Base-by-base conservation (phyloP, 2,329 filamentous ascomycete genomes). In the Epichloe baconii region DNA sequence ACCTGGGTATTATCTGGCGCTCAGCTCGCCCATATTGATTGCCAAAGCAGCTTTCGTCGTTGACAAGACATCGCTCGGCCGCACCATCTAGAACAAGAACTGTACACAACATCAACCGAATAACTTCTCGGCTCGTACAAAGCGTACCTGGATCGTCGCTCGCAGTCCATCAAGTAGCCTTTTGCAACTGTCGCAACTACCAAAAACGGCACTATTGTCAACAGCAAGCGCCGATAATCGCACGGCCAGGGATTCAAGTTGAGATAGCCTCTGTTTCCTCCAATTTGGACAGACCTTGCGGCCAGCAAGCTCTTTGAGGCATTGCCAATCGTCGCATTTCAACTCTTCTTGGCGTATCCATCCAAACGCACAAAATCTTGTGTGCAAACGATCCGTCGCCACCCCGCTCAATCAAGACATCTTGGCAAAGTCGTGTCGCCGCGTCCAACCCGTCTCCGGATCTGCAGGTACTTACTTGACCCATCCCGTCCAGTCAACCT, bases 381-480 rank as follows among this genome's bases (percentile, higher is more conserved):
- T 17, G 43, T 44, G 44, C 36, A 45, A 17, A 19, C 42, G 15
- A 47, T 42, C 36, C 14, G 34, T 38, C 34, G 38, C 42, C 51
- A 52, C 35, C 19, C 21, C 10, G 51, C 12, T 48, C 31, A 40
- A 17, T 11, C 38, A 31, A 40, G 37, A 34, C 50, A 41, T 42
- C 51, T 47, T 46, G 36, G 42, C 48, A 44, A 21, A 40, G 41
- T 31, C 48, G 42, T 45, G 41, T 45, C 36, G 34, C 26, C 49
- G 38, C 38, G 50, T 52, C 44, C 45, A 40, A 52, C 4, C 50
- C 54, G 53, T 51, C 50, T 46, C 52, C 49, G 56, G 55, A 58
- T 55, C 56, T 58, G 57, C 56, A 59, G 56, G 57, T 53, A 58
- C 53, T 55, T 53, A 58, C 53, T 55, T 44, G 42, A 38, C 53